Conservation (phyloP, 371 early-diverging fungal genomes). For the Globomyces sp. region DNA sequence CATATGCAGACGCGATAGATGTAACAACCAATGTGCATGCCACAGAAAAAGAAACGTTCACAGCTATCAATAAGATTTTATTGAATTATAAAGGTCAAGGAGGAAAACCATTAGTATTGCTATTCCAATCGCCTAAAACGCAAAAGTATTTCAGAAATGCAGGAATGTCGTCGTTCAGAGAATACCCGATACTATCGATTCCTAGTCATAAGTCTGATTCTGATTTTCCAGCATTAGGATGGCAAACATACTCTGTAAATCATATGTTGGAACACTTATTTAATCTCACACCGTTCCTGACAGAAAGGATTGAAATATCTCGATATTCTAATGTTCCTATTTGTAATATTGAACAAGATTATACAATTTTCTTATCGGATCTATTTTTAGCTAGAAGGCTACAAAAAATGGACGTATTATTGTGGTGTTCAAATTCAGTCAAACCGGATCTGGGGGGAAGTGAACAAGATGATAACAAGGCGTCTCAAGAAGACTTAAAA, state of each 20-base stretch:
- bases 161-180: conserved; percentile 54
- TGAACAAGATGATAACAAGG: conserved; percentile 73
- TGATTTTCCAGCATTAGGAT: conserved; percentile 75
- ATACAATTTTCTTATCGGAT: conserved; percentile 76
- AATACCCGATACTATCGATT: conserved; percentile 66
- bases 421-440: conserved; percentile 86
- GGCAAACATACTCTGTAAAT: conserved; percentile 71
- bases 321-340: conserved; percentile 86
- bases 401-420: conserved; percentile 67
- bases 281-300: conserved; percentile 67
- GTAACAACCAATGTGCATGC: conserved; percentile 48
- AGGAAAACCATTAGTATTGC: conserved; percentile 69
- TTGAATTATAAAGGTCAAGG: conserved; percentile 59
- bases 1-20: conserved; percentile 48
- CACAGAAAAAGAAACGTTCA: conserved; percentile 59
- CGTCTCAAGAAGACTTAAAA: conserved; percentile 52
- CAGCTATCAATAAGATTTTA: conserved; percentile 43
- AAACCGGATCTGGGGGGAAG: conserved; percentile 90
- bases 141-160: conserved; percentile 35
- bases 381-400: conserved; percentile 78
- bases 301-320: conserved; percentile 71
- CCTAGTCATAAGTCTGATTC: conserved; percentile 62
- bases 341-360: conserved; percentile 83
- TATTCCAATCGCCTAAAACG: conserved; percentile 45
- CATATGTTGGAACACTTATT: conserved; percentile 74